Conservation (phyloP, 148 eudicot species). For the Fagopyrum tataricum region DNA sequence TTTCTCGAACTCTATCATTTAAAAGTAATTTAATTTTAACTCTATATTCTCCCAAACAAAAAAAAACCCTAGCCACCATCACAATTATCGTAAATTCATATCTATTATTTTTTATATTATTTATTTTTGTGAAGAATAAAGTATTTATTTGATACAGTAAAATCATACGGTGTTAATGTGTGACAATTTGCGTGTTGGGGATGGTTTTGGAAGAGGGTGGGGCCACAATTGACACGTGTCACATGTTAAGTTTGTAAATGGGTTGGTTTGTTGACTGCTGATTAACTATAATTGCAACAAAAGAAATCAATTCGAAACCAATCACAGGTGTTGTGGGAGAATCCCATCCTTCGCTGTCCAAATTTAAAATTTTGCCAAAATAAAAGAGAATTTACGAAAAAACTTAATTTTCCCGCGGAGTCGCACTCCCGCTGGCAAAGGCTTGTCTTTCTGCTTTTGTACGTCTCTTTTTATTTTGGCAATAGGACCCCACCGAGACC, state of each 20-base stretch:
- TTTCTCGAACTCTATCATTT: background rate
- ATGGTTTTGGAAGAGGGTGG: background rate
- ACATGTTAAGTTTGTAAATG: background rate
- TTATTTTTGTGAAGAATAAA: too few species aligned
- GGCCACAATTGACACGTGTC: background rate
- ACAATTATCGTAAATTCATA: too few species aligned
- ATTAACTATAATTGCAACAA: too few species aligned
- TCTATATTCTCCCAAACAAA: too few species aligned
- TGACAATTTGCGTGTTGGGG: slow-evolving; percentile 1
- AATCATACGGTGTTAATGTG: background rate
- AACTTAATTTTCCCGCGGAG: background rate
- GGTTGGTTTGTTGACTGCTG: background rate
- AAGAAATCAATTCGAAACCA: background rate
- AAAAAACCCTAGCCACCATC: too few species aligned
- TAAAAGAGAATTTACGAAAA: background rate
- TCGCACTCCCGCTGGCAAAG: background rate
- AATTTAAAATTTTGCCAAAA: background rate
- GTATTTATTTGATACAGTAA: too few species aligned
- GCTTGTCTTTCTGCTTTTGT: background rate
- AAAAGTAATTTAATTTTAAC: background rate
- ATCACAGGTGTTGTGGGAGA: background rate
- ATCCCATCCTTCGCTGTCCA: background rate
- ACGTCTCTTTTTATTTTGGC: background rate
- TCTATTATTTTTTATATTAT: too few species aligned
- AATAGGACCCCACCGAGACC: background rate